phyloP scores from a whole-genome alignment of 2,329 filamentous ascomycete genomes.

The Fusarium odoratissimum region DNA sequence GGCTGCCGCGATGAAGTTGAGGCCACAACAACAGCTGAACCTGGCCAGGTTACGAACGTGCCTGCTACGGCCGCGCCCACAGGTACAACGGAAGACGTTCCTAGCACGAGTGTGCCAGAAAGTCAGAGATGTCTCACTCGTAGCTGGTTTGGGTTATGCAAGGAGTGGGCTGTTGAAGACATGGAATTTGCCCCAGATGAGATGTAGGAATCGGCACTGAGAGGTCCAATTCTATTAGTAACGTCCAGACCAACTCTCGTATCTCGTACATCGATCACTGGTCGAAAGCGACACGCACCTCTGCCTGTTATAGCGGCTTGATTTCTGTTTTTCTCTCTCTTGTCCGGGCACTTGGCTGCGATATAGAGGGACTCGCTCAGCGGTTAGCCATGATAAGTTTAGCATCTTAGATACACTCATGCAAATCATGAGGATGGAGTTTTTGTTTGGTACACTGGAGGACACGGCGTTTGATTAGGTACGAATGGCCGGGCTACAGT shows the following conservation, averaged over 20 bases:
- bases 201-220: conserved; percentile 39
- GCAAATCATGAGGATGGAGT: conserved; percentile 15
- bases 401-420: conserved; percentile 11
- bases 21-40: conserved; percentile 49
- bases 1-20: conserved; percentile 62
- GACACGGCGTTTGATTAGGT: conserved; percentile 26
- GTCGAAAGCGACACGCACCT: not conserved
- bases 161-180: conserved; percentile 49
- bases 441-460: conserved; percentile 6
- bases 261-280: not conserved
- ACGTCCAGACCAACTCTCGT: not conserved
- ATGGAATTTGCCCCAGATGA: conserved; percentile 47
- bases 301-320: not conserved
- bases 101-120: conserved; percentile 40
- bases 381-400: not conserved
- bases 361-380: not conserved
- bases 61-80: conserved; percentile 49
- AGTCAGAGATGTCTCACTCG: conserved; percentile 51
- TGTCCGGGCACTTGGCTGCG: not conserved
- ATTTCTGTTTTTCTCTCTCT: not conserved
- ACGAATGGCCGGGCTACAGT: not conserved
- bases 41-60: conserved; percentile 45
- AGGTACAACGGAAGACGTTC: conserved; percentile 42
- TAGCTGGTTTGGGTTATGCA: conserved; percentile 58
- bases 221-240: not conserved